Percentiles rank a stretch among this genome's conserved stretches.
phyloP scores from a whole-genome alignment of 768 basidiomycete species.

The Antrodiella citrinella region DNA sequence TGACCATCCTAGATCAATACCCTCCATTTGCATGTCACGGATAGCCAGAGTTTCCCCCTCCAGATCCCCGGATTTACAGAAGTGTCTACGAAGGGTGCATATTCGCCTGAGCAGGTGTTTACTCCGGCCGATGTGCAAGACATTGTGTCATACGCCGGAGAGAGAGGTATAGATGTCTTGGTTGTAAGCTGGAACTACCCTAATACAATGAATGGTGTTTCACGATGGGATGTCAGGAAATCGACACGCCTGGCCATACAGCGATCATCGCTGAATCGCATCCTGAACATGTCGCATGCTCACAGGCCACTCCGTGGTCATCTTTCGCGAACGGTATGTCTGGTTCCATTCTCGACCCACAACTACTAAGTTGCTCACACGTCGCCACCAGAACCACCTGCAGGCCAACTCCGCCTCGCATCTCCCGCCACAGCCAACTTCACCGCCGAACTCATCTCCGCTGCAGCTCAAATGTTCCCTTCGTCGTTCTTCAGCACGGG shows the following conservation, averaged over 20 bases:
- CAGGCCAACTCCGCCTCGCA: conserved; percentile 40
- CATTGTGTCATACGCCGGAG: conserved; percentile 35
- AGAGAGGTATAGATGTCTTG: conserved; percentile 42
- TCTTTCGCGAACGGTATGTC: conserved; percentile 25
- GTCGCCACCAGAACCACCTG: conserved; percentile 34
- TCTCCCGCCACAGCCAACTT: conserved; percentile 25
- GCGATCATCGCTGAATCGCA: conserved; percentile 29
- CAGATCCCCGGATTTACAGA: conserved; percentile 28
- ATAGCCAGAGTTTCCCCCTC: conserved; percentile 43
- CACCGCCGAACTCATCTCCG: conserved; percentile 25
- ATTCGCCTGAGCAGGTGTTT: conserved; percentile 26
- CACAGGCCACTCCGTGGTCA: conserved; percentile 26
- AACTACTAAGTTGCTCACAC: conserved; percentile 4
- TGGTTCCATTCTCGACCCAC: too few species aligned
- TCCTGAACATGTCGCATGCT: conserved; percentile 36
- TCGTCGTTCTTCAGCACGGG: conserved; percentile 35
- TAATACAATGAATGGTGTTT: background rate
- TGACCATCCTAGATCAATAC: conserved; percentile 29
- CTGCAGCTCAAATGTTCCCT: conserved; percentile 23
- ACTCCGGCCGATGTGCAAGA: conserved; percentile 26
- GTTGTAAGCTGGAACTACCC: conserved; percentile 13
- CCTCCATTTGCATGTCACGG: conserved; percentile 38
- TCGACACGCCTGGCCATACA: conserved; percentile 45
- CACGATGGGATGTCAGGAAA: conserved; percentile 19
- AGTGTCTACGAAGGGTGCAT: conserved; percentile 34